Evolutionary conservation across 345 rosid genomes (phyloP).

Genomic region (Microcos paniculata): DNA sequence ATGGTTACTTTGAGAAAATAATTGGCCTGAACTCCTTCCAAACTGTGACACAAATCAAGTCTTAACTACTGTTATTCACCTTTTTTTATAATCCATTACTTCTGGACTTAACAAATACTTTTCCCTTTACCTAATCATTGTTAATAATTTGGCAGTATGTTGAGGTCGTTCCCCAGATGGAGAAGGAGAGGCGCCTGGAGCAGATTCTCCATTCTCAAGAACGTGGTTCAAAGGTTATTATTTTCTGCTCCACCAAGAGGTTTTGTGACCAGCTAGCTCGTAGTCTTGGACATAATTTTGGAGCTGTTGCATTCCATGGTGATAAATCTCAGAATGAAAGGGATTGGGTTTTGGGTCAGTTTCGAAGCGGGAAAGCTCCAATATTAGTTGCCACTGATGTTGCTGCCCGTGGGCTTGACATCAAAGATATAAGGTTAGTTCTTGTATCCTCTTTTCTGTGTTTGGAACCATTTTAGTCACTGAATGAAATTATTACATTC

Average conservation of each 20-base stretch:
- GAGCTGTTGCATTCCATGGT: constrained; percentile 90
- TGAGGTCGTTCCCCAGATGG: constrained; percentile 91
- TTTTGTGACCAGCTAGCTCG: constrained; percentile 93
- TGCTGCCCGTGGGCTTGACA: constrained; percentile 97
- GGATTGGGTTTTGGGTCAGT: constrained; percentile 93
- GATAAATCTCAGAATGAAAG: constrained; percentile 97
- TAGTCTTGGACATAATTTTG: constrained; percentile 74
- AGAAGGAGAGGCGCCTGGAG: constrained; percentile 87
- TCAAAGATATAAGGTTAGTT: constrained; percentile 80
- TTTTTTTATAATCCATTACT: not conserved
- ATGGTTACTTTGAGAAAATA: not conserved
- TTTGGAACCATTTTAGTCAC: not conserved
- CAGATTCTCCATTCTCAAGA: constrained; percentile 91
- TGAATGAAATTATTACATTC: constrained; percentile 5
- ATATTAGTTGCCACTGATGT: constrained; percentile 96
- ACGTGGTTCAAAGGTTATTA: constrained; percentile 83
- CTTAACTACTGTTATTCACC: not conserved
- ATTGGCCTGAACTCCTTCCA: not conserved
- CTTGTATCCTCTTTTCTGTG: not conserved
- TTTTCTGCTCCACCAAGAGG: constrained; percentile 90
- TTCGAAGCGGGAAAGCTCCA: constrained; percentile 74
- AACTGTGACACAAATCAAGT: not conserved
- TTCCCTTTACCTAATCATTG: not conserved
- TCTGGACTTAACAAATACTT: not conserved
- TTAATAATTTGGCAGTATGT: constrained; percentile 56